phyloP scores from a whole-genome alignment of 1,139 yeast species.

The Starmera stellimalicola region DNA sequence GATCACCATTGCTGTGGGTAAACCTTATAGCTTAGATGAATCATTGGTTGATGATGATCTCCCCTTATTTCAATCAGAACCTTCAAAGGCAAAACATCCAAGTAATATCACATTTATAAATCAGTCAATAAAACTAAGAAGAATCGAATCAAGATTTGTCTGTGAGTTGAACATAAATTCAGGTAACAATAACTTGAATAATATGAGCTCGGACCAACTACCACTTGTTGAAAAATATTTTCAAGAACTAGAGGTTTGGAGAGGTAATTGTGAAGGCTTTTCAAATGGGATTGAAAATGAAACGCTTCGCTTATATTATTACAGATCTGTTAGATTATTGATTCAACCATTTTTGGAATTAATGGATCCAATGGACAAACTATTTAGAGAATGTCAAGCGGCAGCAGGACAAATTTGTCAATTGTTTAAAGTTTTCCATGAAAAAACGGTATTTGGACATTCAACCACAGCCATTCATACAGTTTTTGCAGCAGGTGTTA shows the following conservation, averaged over 20 bases:
- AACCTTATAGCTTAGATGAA: conserved; percentile 39
- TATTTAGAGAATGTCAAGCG: conserved; percentile 51
- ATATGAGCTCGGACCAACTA: conserved; percentile 25
- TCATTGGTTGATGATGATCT: conserved; percentile 32
- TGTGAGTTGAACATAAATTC: conserved; percentile 32
- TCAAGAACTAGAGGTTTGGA: conserved; percentile 41
- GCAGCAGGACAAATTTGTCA: conserved; percentile 59
- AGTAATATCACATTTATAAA: conserved; percentile 37
- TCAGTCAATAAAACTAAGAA: conserved; percentile 40
- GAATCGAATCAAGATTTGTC: conserved; percentile 47
- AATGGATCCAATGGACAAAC: conserved; percentile 44
- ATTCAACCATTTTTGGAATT: conserved; percentile 51
- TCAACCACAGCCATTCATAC: conserved; percentile 55
- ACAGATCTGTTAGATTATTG: conserved; percentile 43
- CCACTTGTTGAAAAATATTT: conserved; percentile 36
- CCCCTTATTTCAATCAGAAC: conserved; percentile 37
- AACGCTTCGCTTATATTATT: conserved; percentile 43
- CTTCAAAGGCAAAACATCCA: conserved; percentile 26
- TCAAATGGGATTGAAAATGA: conserved; percentile 38
- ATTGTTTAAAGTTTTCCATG: conserved; percentile 46
- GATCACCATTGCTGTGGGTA: conserved; percentile 47
- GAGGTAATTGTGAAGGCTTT: conserved; percentile 36
- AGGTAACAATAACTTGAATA: conserved; percentile 6
- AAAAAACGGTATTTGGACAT: conserved; percentile 46
- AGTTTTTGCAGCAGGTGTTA: conserved; percentile 53